Conservation (phyloP, 306 rosid genomes). For the Vigna trinervia region DNA sequence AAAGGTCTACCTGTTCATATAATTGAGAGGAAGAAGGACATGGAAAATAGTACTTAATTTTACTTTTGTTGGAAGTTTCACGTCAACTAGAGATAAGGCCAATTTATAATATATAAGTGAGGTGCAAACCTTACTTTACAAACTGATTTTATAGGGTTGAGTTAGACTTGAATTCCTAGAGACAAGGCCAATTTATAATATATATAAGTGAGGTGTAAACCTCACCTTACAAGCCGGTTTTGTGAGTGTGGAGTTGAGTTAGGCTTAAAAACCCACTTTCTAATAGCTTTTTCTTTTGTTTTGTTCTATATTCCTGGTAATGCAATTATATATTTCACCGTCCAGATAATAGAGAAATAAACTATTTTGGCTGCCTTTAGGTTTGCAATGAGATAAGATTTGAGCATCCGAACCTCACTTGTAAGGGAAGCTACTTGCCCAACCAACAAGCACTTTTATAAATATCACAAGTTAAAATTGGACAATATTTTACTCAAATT, state of each 20-base stretch:
- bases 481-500: constrained; percentile 8
- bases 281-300: neutral
- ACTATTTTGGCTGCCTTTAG: neutral
- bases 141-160: no score
- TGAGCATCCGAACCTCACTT: constrained; percentile 48
- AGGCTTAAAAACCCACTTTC: no score
- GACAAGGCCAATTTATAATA: no score
- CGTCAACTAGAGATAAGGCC: no score
- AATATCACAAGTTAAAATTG: constrained; percentile 13
- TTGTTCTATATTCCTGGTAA: neutral
- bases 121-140: no score
- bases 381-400: constrained; percentile 6
- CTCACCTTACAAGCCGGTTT: no score
- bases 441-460: constrained; percentile 32
- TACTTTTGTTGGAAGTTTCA: no score
- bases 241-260: no score
- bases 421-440: constrained; percentile 53
- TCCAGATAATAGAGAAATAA: neutral
- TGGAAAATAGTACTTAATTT: neutral
- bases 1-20: neutral
- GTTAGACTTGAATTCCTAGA: no score
- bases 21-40: neutral
- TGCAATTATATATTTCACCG: constrained; percentile 1
- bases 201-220: no score
- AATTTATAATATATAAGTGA: no score